These are phyloP conservation scores for Cryptococcus jaspeensis DNA, from an alignment of 1,284 basidiomycete genomes.

Conservation along the genomic window DNA sequence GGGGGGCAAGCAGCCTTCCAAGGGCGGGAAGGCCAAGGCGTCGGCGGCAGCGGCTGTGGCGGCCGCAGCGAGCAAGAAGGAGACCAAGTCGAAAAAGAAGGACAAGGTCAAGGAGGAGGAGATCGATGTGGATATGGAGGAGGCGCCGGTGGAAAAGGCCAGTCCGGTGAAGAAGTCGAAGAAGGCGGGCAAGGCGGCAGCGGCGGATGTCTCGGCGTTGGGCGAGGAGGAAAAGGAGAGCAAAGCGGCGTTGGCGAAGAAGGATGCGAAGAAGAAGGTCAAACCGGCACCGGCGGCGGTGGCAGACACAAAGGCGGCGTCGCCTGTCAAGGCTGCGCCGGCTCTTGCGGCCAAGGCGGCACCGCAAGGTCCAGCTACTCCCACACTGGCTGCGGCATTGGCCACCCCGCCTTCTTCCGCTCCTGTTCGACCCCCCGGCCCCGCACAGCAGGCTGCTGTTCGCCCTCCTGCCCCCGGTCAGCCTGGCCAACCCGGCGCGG, in stretches of 20 bases:
- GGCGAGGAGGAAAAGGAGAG: slow-evolving; percentile 2
- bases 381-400: not conserved
- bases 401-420: not conserved
- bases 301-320: slow-evolving; percentile 3
- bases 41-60: not conserved
- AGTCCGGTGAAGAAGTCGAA: slow-evolving; percentile 15
- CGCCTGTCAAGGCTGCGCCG: slow-evolving; percentile 14
- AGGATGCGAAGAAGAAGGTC: slow-evolving; percentile 29
- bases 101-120: slow-evolving; percentile 27
- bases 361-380: not conserved
- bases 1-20: slow-evolving; percentile 1
- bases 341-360: slow-evolving; percentile 6
- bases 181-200: slow-evolving; percentile 2
- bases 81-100: slow-evolving; percentile 18
- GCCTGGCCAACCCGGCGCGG: slow-evolving; percentile 1
- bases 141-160: slow-evolving; percentile 1
- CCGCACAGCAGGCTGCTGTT: slow-evolving; percentile 1
- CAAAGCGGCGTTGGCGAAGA: slow-evolving; percentile 14
- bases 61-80: slow-evolving; percentile 11
- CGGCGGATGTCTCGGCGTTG: too few relatives aligned
- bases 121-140: slow-evolving; percentile 10
- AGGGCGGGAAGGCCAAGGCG: slow-evolving; percentile 1
- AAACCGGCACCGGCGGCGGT: slow-evolving; percentile 17
- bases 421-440: slow-evolving; percentile 10
- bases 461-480: slow-evolving; percentile 6